phyloP scores from a whole-genome alignment of 306 rosid genomes.

The Leucaena leucocephala region DNA sequence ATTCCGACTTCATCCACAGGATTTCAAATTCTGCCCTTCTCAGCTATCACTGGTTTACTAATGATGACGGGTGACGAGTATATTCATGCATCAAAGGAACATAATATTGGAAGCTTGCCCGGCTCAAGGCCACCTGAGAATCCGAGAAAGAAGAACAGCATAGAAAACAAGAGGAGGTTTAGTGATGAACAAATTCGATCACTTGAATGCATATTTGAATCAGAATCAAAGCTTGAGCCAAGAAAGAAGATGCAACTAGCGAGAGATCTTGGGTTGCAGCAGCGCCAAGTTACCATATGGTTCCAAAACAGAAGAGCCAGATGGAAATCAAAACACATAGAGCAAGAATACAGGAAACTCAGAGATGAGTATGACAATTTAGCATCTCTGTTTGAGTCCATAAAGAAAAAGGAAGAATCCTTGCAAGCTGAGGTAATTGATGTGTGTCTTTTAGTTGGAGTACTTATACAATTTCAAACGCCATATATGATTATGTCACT shows the following conservation, averaged over 20 bases:
- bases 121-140: conserved; percentile 34
- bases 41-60: background rate
- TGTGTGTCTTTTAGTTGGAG: conserved; percentile 12
- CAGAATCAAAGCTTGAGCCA: conserved; percentile 84
- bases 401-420: conserved; percentile 73
- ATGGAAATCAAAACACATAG: conserved; percentile 86
- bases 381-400: conserved; percentile 59
- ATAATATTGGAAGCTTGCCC: conserved; percentile 38
- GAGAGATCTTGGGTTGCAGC: conserved; percentile 87
- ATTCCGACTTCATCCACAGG: conserved; percentile 28
- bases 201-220: conserved; percentile 73
- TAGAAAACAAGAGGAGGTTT: conserved; percentile 69
- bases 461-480: conserved; percentile 3
- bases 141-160: conserved; percentile 55
- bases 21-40: conserved; percentile 2
- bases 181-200: conserved; percentile 74
- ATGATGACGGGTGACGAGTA: conserved; percentile 60
- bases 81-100: conserved; percentile 42
- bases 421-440: conserved; percentile 70
- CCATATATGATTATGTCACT: background rate
- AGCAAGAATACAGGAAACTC: conserved; percentile 67
- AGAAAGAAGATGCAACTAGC: conserved; percentile 81
- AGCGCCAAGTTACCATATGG: conserved; percentile 94
- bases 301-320: conserved; percentile 94
- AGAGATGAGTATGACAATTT: conserved; percentile 65